Percentiles rank a stretch among this genome's conserved stretches.
Evolutionary conservation across 768 basidiomycete genomes (phyloP).

Genomic region (Asterophora lycoperdoides): DNA sequence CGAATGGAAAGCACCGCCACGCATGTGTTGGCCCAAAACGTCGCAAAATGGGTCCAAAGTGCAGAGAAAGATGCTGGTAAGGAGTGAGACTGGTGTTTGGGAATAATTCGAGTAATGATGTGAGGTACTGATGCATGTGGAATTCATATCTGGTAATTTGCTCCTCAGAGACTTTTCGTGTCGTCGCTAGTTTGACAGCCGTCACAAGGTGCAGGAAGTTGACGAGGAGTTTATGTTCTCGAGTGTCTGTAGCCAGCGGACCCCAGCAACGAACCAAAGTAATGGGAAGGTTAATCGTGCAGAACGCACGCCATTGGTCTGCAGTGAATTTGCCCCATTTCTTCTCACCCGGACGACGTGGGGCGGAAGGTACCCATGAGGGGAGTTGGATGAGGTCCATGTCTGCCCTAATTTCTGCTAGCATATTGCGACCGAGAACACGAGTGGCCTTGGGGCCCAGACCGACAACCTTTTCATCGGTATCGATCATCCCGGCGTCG

Average conservation of each 20-base stretch:
- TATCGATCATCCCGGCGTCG: neutral
- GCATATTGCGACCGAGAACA: slow-evolving; percentile 3
- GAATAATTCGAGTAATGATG: slow-evolving; percentile 24
- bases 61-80: slow-evolving; percentile 39
- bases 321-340: slow-evolving; percentile 27
- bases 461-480: neutral
- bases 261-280: slow-evolving; percentile 36
- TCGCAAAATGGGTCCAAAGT: slow-evolving; percentile 27
- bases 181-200: slow-evolving; percentile 29
- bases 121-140: slow-evolving; percentile 22
- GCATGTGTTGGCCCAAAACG: slow-evolving; percentile 33
- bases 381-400: slow-evolving; percentile 16
- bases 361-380: slow-evolving; percentile 21
- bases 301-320: slow-evolving; percentile 33
- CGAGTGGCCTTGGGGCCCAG: neutral
- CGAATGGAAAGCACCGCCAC: slow-evolving; percentile 35
- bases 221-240: slow-evolving; percentile 21
- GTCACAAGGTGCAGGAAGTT: slow-evolving; percentile 34
- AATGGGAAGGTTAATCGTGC: slow-evolving; percentile 31
- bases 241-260: neutral
- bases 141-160: slow-evolving; percentile 19
- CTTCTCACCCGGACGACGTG: slow-evolving; percentile 21
- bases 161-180: no score
- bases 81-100: slow-evolving; percentile 23
- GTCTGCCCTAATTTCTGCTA: neutral